phyloP scores from a whole-genome alignment of 2,329 filamentous ascomycete species.

The Ceratocystis alfenasii region DNA sequence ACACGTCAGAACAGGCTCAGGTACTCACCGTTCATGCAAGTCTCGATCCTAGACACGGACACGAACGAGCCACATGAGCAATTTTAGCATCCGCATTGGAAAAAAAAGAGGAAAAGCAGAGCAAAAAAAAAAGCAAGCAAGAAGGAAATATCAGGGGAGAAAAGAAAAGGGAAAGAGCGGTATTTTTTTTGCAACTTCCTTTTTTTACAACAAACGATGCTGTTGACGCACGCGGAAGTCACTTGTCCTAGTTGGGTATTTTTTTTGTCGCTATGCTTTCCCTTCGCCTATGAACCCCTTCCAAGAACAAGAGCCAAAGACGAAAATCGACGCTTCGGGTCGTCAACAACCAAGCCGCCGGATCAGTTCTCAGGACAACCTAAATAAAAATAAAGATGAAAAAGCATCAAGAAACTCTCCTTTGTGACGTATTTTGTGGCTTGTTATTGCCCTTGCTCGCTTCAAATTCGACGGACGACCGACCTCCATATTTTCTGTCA shows the following conservation, averaged over 20 bases:
- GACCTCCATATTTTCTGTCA: conserved; percentile 11
- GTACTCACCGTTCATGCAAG: conserved; percentile 4
- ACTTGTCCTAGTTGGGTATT: too few species aligned
- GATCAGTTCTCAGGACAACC: neutral
- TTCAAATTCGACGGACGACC: neutral
- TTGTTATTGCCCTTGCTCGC: neutral
- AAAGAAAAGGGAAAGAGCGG: too few species aligned
- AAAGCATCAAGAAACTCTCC: neutral
- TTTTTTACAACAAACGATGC: too few species aligned
- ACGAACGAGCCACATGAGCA: conserved; percentile 11
- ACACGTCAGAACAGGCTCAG: neutral
- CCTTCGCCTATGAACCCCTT: too few species aligned
- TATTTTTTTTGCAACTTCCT: too few species aligned
- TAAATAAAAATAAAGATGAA: neutral
- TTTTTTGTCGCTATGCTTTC: too few species aligned
- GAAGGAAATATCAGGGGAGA: too few species aligned
- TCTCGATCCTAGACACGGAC: neutral
- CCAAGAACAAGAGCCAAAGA: too few species aligned
- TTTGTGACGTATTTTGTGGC: neutral
- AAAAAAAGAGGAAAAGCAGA: neutral
- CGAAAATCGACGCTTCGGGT: neutral
- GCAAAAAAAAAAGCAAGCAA: neutral
- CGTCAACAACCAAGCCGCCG: neutral
- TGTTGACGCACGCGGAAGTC: too few species aligned
- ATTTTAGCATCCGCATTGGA: neutral